Conservation (phyloP, 805 yeast genomes). For the Lipomyces oligophaga region DNA sequence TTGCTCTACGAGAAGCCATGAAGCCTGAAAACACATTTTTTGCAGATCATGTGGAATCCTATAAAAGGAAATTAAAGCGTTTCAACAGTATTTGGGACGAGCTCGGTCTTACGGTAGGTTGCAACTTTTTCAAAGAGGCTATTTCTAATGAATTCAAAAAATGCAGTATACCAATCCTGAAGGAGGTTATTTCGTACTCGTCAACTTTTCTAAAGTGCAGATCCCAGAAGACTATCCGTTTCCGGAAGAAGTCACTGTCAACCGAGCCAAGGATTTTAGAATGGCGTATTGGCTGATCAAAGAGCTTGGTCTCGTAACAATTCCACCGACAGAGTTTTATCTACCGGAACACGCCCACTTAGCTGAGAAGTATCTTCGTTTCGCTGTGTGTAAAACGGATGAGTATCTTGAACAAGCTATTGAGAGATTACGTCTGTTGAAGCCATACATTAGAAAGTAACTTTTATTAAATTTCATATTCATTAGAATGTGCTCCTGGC, state of each 20-base stretch:
- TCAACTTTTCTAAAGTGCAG: slow-evolving; percentile 76
- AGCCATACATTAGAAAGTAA: slow-evolving; percentile 49
- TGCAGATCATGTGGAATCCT: slow-evolving; percentile 61
- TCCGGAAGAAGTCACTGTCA: slow-evolving; percentile 60
- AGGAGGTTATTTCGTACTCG: slow-evolving; percentile 91
- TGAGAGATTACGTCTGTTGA: slow-evolving; percentile 63
- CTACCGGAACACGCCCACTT: slow-evolving; percentile 64
- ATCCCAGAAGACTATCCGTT: slow-evolving; percentile 68
- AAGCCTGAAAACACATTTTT: slow-evolving; percentile 57
- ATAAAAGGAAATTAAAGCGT: slow-evolving; percentile 66
- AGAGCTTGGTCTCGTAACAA: slow-evolving; percentile 91
- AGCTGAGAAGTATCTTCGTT: slow-evolving; percentile 81
- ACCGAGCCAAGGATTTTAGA: slow-evolving; percentile 78
- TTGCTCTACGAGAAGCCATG: slow-evolving; percentile 60
- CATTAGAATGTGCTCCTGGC: not conserved
- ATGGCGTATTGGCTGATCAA: slow-evolving; percentile 89
- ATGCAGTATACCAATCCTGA: slow-evolving; percentile 70
- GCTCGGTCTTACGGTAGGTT: slow-evolving; percentile 60
- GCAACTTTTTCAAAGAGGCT: too few relatives aligned
- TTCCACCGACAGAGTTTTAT: slow-evolving; percentile 96
- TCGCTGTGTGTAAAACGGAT: slow-evolving; percentile 96
- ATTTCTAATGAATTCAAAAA: not conserved
- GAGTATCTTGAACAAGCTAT: slow-evolving; percentile 76
- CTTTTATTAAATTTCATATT: not conserved
- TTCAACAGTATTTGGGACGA: slow-evolving; percentile 79